Evolutionary conservation across 495 filamentous ascomycete species (phyloP), one percentile per base, ranked within the genome.

Genomic region (Annulohypoxylon moriforme): DNA sequence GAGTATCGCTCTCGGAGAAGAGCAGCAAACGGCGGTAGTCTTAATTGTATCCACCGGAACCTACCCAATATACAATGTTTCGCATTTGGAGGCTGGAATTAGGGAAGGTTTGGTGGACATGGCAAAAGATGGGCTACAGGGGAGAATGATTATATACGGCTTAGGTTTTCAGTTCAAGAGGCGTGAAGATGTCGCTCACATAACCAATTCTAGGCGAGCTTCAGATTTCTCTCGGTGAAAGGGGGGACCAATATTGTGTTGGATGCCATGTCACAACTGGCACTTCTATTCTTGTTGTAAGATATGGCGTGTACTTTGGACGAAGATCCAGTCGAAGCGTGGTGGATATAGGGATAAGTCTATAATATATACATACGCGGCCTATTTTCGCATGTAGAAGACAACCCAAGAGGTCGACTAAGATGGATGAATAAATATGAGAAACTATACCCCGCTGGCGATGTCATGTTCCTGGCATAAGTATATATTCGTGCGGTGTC

Each of bases 81-180:
- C 46, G 13, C 22, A 68, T 9, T 13, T 14, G 8, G 55, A 57
- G 11, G 44, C 60, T 1, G 70, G 65, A 5, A 60, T 73, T 14
- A 60, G 16, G 31, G 70, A 73, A 25, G 70, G 70, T 4, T 46
- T 73, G 13, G 14, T 24, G 11, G 42, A 73, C 20, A 68, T 73
- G 65, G 64, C 70, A 4, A 40, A 11, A 11, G 46, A 65, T 0
- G 70, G 70, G 0, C 20, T 73, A 13, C 11, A 66, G 0, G 70
- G 66, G 16, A 64, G 52, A n/a, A 73, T 73, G 70, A 61, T 73
- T 13, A 1, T 73, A 25, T 73, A 68, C 36, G 65, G 70, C 9
- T 14, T 73, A 13, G 65, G 36, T 0, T 73, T 73, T 27, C 60
- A 73, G 8, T 73, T 73, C 16, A 59, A 50, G 46, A 64, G 11